phyloP scores from a whole-genome alignment of 345 rosid genomes.

The Eucalyptus polyanthemos region DNA sequence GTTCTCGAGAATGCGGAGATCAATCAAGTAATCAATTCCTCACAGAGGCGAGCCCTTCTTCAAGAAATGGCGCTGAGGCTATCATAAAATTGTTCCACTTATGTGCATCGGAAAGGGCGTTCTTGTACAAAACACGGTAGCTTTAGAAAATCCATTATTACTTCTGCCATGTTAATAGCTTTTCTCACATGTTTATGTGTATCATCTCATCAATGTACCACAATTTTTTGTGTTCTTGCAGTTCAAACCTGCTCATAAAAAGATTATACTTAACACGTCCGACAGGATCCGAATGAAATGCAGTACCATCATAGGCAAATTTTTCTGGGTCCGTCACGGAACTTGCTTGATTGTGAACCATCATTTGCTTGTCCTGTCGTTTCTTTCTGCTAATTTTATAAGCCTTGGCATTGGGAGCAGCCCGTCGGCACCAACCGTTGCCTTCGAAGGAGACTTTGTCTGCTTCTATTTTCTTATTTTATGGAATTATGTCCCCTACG shows the following conservation, averaged over 20 bases:
- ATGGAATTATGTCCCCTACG: not conserved
- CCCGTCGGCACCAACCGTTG: not conserved
- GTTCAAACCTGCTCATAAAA: not conserved
- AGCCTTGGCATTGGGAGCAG: not conserved
- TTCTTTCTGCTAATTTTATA: not conserved
- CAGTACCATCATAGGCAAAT: not conserved
- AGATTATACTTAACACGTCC: not conserved
- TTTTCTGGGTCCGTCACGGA: not conserved
- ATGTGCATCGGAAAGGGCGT: not conserved
- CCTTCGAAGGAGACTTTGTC: not conserved
- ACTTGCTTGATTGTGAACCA: not conserved
- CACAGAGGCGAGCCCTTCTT: slow-evolving; percentile 84
- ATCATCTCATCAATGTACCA: not conserved
- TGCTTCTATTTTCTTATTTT: not conserved
- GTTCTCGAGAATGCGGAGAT: slow-evolving; percentile 85
- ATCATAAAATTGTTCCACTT: slow-evolving; percentile 4
- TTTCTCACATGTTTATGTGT: not conserved
- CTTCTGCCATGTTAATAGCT: not conserved
- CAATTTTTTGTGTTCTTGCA: not conserved
- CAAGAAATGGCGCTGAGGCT: slow-evolving; percentile 88
- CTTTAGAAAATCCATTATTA: not conserved
- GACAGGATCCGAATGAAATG: not conserved
- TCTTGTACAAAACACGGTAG: not conserved
- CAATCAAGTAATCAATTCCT: slow-evolving; percentile 57
- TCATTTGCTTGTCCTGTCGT: not conserved